Conservation (phyloP, 768 basidiomycete genomes). For the Serendipita sp. region DNA sequence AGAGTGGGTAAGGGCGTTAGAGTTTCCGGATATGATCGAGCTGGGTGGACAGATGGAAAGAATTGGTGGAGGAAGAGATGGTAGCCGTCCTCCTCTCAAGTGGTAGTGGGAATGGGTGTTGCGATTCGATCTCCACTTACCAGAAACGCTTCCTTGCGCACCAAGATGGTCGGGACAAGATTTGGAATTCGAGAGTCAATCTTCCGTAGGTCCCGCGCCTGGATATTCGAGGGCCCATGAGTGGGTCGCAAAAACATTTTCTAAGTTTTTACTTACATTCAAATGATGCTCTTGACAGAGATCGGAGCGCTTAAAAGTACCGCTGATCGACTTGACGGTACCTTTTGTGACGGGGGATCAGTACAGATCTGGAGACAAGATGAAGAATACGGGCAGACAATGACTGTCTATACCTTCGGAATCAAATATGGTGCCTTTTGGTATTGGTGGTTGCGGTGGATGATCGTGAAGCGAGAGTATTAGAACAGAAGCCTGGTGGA, state of each 20-base stretch:
- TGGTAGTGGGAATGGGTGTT: not conserved
- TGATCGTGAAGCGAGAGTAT: conserved; percentile 13
- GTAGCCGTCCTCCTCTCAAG: conserved; percentile 7
- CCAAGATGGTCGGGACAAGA: conserved; percentile 85
- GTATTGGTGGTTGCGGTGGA: too few species aligned
- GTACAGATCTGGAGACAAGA: too few species aligned
- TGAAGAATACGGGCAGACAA: too few species aligned
- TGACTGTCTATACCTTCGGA: conserved; percentile 70
- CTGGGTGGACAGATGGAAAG: not conserved
- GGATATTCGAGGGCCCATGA: conserved; percentile 4
- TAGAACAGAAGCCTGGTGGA: conserved; percentile 11
- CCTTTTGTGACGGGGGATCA: conserved; percentile 30
- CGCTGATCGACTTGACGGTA: conserved; percentile 73
- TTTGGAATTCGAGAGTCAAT: conserved; percentile 91
- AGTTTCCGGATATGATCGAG: not conserved
- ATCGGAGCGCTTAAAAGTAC: conserved; percentile 81
- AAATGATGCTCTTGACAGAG: conserved; percentile 75
- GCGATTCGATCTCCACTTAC: conserved; percentile 29
- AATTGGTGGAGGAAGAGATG: conserved; percentile 19
- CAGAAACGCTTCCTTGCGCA: conserved; percentile 74
- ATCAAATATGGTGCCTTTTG: conserved; percentile 72
- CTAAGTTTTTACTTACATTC: conserved; percentile 65
- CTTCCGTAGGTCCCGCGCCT: conserved; percentile 94
- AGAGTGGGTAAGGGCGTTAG: conserved; percentile 11
- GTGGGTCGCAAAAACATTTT: not conserved